Percentiles rank a stretch among this genome's conserved stretches.
Evolutionary conservation across 768 basidiomycete genomes (phyloP).

Genomic region (Psilocybe sp.): DNA sequence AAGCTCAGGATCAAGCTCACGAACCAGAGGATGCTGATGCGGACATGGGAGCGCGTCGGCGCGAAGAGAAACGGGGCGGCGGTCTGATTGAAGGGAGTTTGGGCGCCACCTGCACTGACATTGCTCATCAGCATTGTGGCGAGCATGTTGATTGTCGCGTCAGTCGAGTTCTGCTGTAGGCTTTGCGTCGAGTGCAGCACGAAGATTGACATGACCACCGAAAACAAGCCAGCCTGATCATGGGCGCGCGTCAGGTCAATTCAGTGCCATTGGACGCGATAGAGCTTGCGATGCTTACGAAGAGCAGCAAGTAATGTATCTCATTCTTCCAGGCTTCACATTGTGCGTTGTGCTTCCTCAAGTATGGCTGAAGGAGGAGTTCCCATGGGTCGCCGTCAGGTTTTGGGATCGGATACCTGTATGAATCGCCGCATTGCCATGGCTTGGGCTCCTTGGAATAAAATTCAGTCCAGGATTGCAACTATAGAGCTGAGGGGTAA

Average conservation of each 20-base stretch:
- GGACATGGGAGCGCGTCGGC: neutral
- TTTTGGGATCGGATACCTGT: conserved; percentile 8
- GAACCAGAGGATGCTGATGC: conserved; percentile 14
- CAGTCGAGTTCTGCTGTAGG: conserved; percentile 2
- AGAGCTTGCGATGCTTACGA: conserved; percentile 7
- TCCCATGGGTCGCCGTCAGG: conserved; percentile 12
- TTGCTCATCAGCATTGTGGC: neutral
- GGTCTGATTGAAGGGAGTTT: neutral
- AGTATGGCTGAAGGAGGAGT: conserved; percentile 6
- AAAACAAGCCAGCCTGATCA: conserved; percentile 16
- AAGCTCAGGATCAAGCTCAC: conserved; percentile 12
- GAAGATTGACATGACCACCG: conserved; percentile 12
- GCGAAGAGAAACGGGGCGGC: neutral
- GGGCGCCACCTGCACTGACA: neutral
- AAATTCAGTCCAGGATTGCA: no score
- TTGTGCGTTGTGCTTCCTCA: conserved; percentile 7
- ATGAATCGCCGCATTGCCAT: conserved; percentile 8
- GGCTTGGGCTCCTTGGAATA: neutral
- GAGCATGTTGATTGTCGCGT: neutral
- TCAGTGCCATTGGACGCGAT: neutral
- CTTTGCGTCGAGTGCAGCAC: conserved; percentile 12
- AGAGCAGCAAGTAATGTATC: conserved; percentile 13
- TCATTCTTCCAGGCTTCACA: conserved; percentile 19
- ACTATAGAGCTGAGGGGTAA: no score
- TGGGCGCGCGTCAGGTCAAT: neutral